A percentile compares a stretch with the other conserved stretches of the same genome.
Conservation (phyloP, 768 basidiomycete genomes). For the Peribolospora baueri region DNA sequence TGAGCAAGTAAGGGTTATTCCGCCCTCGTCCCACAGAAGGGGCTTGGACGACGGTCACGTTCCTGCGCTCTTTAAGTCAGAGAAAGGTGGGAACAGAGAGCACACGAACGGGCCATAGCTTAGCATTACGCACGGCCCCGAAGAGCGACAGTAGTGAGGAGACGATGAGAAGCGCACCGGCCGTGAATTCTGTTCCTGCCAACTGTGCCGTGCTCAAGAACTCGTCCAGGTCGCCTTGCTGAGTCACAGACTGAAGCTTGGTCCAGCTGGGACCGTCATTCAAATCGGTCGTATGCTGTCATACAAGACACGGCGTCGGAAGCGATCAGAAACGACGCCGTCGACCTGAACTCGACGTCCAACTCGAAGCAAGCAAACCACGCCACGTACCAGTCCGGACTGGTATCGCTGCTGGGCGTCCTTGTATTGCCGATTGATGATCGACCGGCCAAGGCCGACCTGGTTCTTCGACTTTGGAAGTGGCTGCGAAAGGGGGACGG, state of each 20-base stretch:
- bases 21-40: conserved; percentile 12
- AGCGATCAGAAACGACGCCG: neutral
- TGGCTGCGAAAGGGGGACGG: too few relatives aligned
- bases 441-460: too few relatives aligned
- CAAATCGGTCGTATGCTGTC: conserved; percentile 51
- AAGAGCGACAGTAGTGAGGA: neutral
- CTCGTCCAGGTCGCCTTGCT: conserved; percentile 84
- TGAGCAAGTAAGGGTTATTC: conserved; percentile 69
- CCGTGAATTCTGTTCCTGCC: conserved; percentile 85
- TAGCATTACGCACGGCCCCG: too few relatives aligned
- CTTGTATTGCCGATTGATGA: too few relatives aligned
- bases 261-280: conserved; percentile 27
- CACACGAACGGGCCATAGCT: neutral
- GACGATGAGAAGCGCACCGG: conserved; percentile 32
- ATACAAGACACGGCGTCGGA: neutral
- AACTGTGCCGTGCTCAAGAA: conserved; percentile 85
- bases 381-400: neutral
- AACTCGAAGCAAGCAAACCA: conserved; percentile 1
- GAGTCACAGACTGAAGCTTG: conserved; percentile 71
- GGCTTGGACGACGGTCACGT: conserved; percentile 21
- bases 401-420: too few relatives aligned
- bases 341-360: neutral
- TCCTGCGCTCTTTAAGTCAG: conserved; percentile 18
- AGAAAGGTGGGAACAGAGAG: conserved; percentile 15
- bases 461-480: too few relatives aligned